A percentile compares a stretch with the other conserved stretches of the same genome.
Evolutionary conservation across 1,139 yeast genomes (phyloP).

Genomic region (Kluyveromyces sp.): DNA sequence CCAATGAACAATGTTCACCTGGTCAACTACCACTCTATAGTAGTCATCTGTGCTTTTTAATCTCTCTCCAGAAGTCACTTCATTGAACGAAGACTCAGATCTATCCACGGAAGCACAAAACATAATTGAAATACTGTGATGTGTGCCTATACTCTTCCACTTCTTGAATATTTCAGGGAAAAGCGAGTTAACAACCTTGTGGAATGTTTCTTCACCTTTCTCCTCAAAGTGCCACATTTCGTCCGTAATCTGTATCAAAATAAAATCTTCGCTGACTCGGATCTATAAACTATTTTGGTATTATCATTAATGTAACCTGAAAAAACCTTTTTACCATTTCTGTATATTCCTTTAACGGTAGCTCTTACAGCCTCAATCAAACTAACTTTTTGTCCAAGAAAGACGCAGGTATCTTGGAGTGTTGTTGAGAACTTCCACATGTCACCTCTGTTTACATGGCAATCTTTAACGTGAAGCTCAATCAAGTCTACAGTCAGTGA

Average conservation of each 20-base stretch:
- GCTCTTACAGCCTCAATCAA: conserved; percentile 61
- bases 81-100: conserved; percentile 48
- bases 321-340: conserved; percentile 58
- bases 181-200: conserved; percentile 81
- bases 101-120: conserved; percentile 70
- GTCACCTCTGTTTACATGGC: conserved; percentile 78
- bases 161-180: conserved; percentile 83
- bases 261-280: conserved; percentile 80
- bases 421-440: conserved; percentile 80
- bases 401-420: conserved; percentile 56
- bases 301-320: conserved; percentile 61
- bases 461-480: conserved; percentile 75
- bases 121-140: conserved; percentile 86
- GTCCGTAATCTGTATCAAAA: conserved; percentile 81
- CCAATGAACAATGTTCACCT: conserved; percentile 83
- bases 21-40: conserved; percentile 92
- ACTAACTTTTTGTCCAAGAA: conserved; percentile 55
- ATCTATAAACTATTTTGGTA: conserved; percentile 77
- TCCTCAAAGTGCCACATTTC: conserved; percentile 99
- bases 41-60: conserved; percentile 66
- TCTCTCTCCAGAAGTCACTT: conserved; percentile 63
- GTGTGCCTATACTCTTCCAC: conserved; percentile 82
- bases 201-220: conserved; percentile 89
- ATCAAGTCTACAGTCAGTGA: conserved; percentile 69
- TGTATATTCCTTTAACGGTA: conserved; percentile 57